Conservation (phyloP, 495 filamentous ascomycete genomes). For the Lophiotrema nucula region DNA sequence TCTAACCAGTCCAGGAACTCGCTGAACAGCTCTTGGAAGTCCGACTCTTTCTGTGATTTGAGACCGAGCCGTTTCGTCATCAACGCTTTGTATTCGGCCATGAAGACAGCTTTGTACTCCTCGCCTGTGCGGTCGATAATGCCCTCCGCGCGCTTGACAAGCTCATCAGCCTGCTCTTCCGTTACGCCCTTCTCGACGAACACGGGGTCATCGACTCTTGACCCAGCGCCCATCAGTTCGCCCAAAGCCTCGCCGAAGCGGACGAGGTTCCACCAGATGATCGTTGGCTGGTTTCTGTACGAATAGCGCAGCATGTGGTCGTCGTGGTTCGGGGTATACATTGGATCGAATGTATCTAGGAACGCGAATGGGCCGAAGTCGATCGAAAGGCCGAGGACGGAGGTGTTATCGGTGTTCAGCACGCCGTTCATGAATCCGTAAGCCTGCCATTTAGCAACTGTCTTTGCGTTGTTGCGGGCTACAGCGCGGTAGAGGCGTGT, state of each 20-base stretch:
- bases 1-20: conserved; percentile 82
- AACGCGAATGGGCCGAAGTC: conserved; percentile 98
- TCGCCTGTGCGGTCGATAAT: conserved; percentile 74
- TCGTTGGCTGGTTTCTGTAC: conserved; percentile 89
- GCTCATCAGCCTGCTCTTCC: conserved; percentile 61
- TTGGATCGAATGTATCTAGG: conserved; percentile 90
- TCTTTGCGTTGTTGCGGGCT: conserved; percentile 78
- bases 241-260: conserved; percentile 87
- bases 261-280: conserved; percentile 99
- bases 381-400: conserved; percentile 79
- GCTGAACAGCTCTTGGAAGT: conserved; percentile 76
- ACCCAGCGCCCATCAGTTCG: conserved; percentile 77
- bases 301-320: conserved; percentile 82
- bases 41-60: conserved; percentile 58
- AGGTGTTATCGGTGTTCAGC: conserved; percentile 95
- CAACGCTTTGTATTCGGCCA: conserved; percentile 78
- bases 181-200: conserved; percentile 72
- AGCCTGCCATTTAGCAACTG: conserved; percentile 91
- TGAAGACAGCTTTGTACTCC: conserved; percentile 83
- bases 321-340: conserved; percentile 96
- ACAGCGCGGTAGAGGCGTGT: conserved; percentile 85
- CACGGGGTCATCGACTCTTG: conserved; percentile 60
- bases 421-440: conserved; percentile 99
- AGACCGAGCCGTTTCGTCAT: conserved; percentile 80
- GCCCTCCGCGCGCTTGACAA: conserved; percentile 76